A percentile compares a stretch with the other conserved stretches of the same genome.
Conservation (phyloP, 177 flowering plant genomes). For the Vitis hybrid region DNA sequence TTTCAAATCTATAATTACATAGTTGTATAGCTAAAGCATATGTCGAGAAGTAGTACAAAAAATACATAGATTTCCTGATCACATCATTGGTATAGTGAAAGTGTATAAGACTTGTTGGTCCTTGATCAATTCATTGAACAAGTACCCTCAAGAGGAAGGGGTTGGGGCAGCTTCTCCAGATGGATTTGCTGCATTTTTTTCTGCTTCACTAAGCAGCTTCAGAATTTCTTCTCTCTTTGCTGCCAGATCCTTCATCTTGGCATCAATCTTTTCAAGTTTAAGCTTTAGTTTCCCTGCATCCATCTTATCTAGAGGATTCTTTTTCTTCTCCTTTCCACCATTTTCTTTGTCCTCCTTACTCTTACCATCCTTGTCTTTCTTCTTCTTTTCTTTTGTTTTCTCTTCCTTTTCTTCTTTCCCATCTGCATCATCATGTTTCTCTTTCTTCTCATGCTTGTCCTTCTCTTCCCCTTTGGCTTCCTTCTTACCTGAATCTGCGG, state of each 20-base stretch:
- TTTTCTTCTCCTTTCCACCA: slow-evolving; percentile 35
- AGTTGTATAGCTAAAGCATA: no score
- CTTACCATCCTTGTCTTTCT: slow-evolving; percentile 14
- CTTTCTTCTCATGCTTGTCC: slow-evolving; percentile 15
- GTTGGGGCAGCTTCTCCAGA: not conserved
- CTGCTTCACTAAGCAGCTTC: slow-evolving; percentile 39
- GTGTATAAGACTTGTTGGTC: not conserved
- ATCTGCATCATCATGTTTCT: slow-evolving; percentile 13
- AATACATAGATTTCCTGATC: not conserved
- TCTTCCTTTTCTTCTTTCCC: slow-evolving; percentile 20
- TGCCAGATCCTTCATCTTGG: slow-evolving; percentile 40
- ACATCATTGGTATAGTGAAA: not conserved
- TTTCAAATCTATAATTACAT: no score
- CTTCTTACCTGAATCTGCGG: slow-evolving; percentile 20
- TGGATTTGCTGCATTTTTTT: slow-evolving; percentile 14
- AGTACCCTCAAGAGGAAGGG: not conserved
- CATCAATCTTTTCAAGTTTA: slow-evolving; percentile 54
- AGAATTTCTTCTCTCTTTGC: slow-evolving; percentile 46
- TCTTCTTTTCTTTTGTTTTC: slow-evolving; percentile 21
- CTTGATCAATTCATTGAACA: not conserved
- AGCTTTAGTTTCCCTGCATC: slow-evolving; percentile 43
- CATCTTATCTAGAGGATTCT: slow-evolving; percentile 57
- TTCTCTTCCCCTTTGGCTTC: slow-evolving; percentile 16
- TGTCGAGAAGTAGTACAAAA: no score
- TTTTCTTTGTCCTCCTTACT: slow-evolving; percentile 21